Evolutionary conservation across 1,284 basidiomycete species (phyloP).

Genomic region (Tylopilus orsonianus): DNA sequence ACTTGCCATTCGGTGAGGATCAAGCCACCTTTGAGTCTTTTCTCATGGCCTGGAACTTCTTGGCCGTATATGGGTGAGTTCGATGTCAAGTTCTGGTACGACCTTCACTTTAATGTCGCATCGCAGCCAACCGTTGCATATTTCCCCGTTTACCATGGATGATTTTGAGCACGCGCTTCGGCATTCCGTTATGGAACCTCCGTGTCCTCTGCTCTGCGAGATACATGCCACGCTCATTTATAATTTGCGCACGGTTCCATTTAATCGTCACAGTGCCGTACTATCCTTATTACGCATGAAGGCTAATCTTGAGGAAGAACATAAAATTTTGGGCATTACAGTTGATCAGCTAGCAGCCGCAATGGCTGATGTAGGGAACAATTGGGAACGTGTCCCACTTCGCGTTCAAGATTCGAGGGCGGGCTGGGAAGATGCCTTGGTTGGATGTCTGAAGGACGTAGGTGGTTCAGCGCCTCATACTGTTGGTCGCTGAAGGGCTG

Average conservation of each 20-base stretch:
- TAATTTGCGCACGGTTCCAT: constrained; percentile 77
- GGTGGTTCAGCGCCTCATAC: constrained; percentile 34
- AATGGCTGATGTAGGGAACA: constrained; percentile 73
- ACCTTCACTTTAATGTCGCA: constrained; percentile 1
- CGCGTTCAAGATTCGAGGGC: constrained; percentile 62
- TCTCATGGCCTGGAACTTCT: constrained; percentile 89
- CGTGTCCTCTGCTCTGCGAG: constrained; percentile 81
- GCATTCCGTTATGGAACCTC: constrained; percentile 69
- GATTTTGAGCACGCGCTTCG: constrained; percentile 89
- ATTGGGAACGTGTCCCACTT: constrained; percentile 77
- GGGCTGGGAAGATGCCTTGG: constrained; percentile 84
- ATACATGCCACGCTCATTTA: constrained; percentile 90
- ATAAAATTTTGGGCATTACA: constrained; percentile 51
- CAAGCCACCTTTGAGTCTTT: constrained; percentile 79
- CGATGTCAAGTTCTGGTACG: constrained; percentile 1
- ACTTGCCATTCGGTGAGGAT: constrained; percentile 75
- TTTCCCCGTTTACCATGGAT: constrained; percentile 92
- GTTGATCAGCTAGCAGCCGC: constrained; percentile 58
- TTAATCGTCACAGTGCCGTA: constrained; percentile 68
- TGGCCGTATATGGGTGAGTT: constrained; percentile 86
- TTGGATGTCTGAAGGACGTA: constrained; percentile 89
- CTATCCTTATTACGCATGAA: constrained; percentile 58
- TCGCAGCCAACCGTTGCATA: constrained; percentile 76
- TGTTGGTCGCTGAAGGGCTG: constrained; percentile 16
- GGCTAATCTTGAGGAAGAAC: constrained; percentile 39